phyloP scores from a whole-genome alignment of 2,329 filamentous ascomycete species.

The Emmonsia crescens region DNA sequence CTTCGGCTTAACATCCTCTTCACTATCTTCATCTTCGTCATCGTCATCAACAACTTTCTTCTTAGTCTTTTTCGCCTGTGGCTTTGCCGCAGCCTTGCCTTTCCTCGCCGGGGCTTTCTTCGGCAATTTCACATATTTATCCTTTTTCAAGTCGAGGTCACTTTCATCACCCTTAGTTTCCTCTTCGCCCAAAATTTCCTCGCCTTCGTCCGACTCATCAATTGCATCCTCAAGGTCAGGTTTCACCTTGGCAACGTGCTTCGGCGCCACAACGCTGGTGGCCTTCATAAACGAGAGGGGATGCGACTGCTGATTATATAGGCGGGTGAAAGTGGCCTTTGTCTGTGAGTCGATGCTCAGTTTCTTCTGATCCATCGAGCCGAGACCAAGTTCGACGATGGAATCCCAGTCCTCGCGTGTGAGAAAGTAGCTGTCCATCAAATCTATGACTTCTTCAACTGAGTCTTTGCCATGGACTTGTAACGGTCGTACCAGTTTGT shows the following conservation, averaged over 20 bases:
- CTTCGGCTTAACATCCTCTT: slow-evolving; percentile 45
- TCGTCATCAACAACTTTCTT: slow-evolving; percentile 25
- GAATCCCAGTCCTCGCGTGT: slow-evolving; percentile 92
- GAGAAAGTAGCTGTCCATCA: slow-evolving; percentile 96
- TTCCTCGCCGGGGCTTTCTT: slow-evolving; percentile 43
- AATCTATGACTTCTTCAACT: slow-evolving; percentile 71
- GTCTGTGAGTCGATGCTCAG: slow-evolving; percentile 74
- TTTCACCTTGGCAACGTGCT: slow-evolving; percentile 59
- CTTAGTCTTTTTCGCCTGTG: slow-evolving; percentile 23
- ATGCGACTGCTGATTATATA: slow-evolving; percentile 79
- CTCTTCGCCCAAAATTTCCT: slow-evolving; percentile 45
- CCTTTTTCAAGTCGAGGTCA: slow-evolving; percentile 75
- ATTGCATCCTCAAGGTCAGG: slow-evolving; percentile 95
- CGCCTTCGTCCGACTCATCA: slow-evolving; percentile 74
- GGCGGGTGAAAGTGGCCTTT: slow-evolving; percentile 79
- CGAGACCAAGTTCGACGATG: slow-evolving; percentile 82
- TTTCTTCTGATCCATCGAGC: slow-evolving; percentile 63
- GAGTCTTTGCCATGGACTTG: slow-evolving; percentile 70
- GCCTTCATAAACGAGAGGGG: slow-evolving; percentile 96
- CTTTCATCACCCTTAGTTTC: slow-evolving; percentile 55
- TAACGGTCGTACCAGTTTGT: slow-evolving; percentile 62
- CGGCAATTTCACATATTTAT: slow-evolving; percentile 92
- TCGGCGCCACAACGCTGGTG: slow-evolving; percentile 60
- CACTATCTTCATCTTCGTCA: slow-evolving; percentile 36
- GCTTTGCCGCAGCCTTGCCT: slow-evolving; percentile 11